Evolutionary conservation across 441 rosid species (phyloP).

Genomic region (Codiaeum variegatum): DNA sequence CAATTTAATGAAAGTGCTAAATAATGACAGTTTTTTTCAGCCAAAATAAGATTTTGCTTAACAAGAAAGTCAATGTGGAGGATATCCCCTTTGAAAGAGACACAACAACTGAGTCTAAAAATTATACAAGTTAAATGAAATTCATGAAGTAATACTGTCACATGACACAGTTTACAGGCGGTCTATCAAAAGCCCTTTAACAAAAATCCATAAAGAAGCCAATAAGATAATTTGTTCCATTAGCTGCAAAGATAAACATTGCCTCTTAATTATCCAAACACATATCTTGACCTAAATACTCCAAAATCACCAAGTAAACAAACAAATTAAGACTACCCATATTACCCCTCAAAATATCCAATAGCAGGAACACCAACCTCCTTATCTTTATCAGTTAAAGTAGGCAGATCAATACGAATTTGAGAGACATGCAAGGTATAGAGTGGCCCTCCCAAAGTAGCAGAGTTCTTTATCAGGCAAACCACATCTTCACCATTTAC

Average conservation of each 20-base stretch:
- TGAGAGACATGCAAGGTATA: constrained; percentile 63
- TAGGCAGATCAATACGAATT: constrained; percentile 51
- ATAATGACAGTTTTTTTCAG: not conserved
- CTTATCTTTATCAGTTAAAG: constrained; percentile 52
- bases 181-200: not conserved
- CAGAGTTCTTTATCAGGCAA: constrained; percentile 56
- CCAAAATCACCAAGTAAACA: constrained; percentile 10
- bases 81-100: not conserved
- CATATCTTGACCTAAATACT: not conserved
- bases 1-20: not conserved
- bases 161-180: not conserved
- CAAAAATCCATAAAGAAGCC: not conserved
- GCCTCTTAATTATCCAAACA: not conserved
- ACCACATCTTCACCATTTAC: constrained; percentile 53
- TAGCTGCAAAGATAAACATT: not conserved
- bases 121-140: not conserved
- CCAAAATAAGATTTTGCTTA: not conserved
- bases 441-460: constrained; percentile 44
- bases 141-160: not conserved
- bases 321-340: not conserved
- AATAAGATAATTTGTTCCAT: not conserved
- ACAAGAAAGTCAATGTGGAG: not conserved
- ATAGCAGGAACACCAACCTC: constrained; percentile 32
- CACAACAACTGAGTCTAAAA: not conserved
- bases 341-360: not conserved